A percentile compares a stretch with the other conserved stretches of the same genome.
Conservation (phyloP, 1,139 yeast genomes). For the Suhomyces ambrosiae region DNA sequence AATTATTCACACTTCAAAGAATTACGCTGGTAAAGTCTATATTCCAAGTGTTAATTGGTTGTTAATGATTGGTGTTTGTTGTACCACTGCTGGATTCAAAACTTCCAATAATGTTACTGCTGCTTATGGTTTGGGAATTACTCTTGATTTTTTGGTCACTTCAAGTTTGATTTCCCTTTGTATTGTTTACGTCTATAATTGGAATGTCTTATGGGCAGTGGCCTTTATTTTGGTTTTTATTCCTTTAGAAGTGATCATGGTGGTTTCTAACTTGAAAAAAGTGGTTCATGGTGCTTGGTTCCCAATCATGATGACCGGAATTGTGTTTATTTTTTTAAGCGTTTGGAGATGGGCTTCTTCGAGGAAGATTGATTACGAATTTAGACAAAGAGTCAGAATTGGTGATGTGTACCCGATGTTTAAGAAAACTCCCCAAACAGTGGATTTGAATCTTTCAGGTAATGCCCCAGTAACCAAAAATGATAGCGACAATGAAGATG, state of each 20-base stretch:
- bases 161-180: slow-evolving; percentile 47
- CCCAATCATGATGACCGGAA: slow-evolving; percentile 46
- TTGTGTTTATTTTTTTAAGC: slow-evolving; percentile 33
- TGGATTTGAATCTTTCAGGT: slow-evolving; percentile 24
- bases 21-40: slow-evolving; percentile 50
- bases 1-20: slow-evolving; percentile 46
- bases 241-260: slow-evolving; percentile 48
- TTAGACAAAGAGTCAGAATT: slow-evolving; percentile 30
- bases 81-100: slow-evolving; percentile 55
- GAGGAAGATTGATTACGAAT: slow-evolving; percentile 41
- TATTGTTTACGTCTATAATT: slow-evolving; percentile 48
- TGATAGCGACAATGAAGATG: slow-evolving; percentile 11
- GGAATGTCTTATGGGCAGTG: slow-evolving; percentile 35
- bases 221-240: slow-evolving; percentile 42
- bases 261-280: slow-evolving; percentile 51
- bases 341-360: slow-evolving; percentile 54
- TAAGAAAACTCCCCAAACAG: slow-evolving; percentile 22
- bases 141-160: slow-evolving; percentile 56
- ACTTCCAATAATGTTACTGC: slow-evolving; percentile 54
- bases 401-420: slow-evolving; percentile 30
- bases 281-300: slow-evolving; percentile 64
- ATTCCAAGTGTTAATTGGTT: slow-evolving; percentile 52
- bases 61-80: slow-evolving; percentile 51
- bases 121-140: slow-evolving; percentile 62
- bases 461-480: slow-evolving; percentile 6